Conservation (phyloP, 2,329 filamentous ascomycete genomes). For the Hirsutella thompsonii region DNA sequence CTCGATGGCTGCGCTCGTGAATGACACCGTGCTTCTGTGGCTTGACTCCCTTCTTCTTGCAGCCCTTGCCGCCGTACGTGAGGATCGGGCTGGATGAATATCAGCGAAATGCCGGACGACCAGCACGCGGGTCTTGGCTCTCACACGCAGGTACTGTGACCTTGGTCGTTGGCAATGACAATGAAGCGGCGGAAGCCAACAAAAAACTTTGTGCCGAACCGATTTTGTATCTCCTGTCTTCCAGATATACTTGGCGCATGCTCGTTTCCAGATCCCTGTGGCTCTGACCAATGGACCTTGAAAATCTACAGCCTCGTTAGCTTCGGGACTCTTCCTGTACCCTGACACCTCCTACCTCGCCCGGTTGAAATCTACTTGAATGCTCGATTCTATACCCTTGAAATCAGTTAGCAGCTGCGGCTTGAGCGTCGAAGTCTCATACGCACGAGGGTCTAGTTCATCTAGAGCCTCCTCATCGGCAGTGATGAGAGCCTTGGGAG, state of each 20-base stretch:
- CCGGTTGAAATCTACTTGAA: constrained; percentile 26
- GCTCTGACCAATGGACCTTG: constrained; percentile 43
- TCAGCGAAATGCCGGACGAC: not conserved
- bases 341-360: constrained; percentile 19
- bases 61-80: constrained; percentile 39
- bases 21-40: constrained; percentile 41
- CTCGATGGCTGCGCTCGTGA: constrained; percentile 20
- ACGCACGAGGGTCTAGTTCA: constrained; percentile 24
- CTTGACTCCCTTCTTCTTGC: constrained; percentile 39
- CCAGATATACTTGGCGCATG: constrained; percentile 18
- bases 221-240: constrained; percentile 19
- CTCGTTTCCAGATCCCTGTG: constrained; percentile 24
- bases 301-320: constrained; percentile 28
- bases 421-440: not conserved
- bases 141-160: constrained; percentile 45
- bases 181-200: constrained; percentile 41
- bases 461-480: constrained; percentile 8
- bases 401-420: too few relatives aligned
- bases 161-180: constrained; percentile 35
- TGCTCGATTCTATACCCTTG: constrained; percentile 26
- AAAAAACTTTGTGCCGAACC: constrained; percentile 26
- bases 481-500: constrained; percentile 7
- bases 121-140: not conserved
- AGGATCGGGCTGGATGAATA: constrained; percentile 32
- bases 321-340: not conserved